Conservation (phyloP, 306 rosid genomes). For the Glycyrrhiza uralensis region DNA sequence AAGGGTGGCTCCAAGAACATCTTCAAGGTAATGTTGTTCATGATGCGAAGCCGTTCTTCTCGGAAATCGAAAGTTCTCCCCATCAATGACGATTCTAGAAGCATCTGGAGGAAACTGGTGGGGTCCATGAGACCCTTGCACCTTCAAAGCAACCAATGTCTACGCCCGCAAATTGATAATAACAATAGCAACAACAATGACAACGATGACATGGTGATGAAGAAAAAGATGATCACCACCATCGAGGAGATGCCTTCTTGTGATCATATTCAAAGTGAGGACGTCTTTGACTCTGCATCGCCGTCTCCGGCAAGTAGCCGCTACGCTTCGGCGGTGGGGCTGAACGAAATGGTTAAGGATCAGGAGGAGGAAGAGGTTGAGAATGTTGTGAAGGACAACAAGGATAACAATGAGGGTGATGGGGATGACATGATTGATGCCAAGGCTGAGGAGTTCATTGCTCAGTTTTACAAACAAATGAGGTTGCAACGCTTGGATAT, state of each 20-base stretch:
- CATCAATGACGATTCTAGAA: slow-evolving; percentile 23
- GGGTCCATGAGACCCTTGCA: slow-evolving; percentile 68
- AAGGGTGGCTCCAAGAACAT: slow-evolving; percentile 36
- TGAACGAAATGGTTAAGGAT: slow-evolving; percentile 43
- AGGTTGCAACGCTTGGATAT: slow-evolving; percentile 41
- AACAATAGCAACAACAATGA: too few relatives aligned
- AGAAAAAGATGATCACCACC: too few relatives aligned
- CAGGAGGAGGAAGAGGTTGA: background rate
- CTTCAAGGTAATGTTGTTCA: slow-evolving; percentile 45
- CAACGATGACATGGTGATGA: too few relatives aligned
- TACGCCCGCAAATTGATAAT: background rate
- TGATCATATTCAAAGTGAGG: background rate
- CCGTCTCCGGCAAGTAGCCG: slow-evolving; percentile 15
- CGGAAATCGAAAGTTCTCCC: slow-evolving; percentile 28
- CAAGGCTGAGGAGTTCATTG: slow-evolving; percentile 79
- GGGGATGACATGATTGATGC: slow-evolving; percentile 65
- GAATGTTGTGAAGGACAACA: background rate
- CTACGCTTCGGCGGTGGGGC: slow-evolving; percentile 51
- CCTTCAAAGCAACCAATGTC: slow-evolving; percentile 34
- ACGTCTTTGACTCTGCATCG: background rate
- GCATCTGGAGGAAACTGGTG: slow-evolving; percentile 43
- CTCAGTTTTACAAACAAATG: slow-evolving; percentile 67
- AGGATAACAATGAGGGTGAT: background rate
- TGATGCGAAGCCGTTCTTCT: slow-evolving; percentile 51
- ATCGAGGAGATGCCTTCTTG: too few relatives aligned